A percentile compares a stretch with the other conserved stretches of the same genome.
These are phyloP conservation scores for Posidonia oceanica DNA, from an alignment of 116 monocot species.

Conservation along the genomic window DNA sequence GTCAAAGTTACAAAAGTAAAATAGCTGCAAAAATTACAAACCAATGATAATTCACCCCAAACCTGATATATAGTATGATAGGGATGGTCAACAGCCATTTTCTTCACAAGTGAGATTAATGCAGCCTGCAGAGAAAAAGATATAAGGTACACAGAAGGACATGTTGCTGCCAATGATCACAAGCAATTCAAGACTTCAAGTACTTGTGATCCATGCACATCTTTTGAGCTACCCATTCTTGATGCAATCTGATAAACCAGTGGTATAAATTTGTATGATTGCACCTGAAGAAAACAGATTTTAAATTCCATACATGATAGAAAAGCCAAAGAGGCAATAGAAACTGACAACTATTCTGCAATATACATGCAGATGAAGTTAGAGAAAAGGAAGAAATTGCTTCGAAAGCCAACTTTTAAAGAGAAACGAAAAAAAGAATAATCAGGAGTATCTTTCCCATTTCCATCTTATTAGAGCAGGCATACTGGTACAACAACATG, in stretches of 20 bases:
- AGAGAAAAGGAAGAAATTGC: too few relatives aligned
- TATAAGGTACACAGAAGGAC: neutral
- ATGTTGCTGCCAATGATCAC: neutral
- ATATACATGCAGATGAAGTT: too few relatives aligned
- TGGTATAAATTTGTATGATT: conserved; percentile 88
- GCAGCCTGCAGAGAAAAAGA: conserved; percentile 39
- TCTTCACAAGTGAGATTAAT: conserved; percentile 76
- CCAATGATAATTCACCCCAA: neutral
- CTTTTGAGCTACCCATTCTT: conserved; percentile 76
- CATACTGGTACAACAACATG: too few relatives aligned
- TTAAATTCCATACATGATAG: neutral
- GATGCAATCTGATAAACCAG: conserved; percentile 99
- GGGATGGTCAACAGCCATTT: conserved; percentile 98
- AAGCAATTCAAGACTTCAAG: conserved; percentile 1
- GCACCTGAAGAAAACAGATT: conserved; percentile 43
- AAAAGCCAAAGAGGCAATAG: neutral
- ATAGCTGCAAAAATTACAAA: too few relatives aligned
- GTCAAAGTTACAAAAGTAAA: too few relatives aligned
- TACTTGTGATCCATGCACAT: conserved; percentile 46
- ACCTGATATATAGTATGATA: conserved; percentile 98
- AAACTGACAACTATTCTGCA: neutral
- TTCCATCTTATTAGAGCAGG: too few relatives aligned
- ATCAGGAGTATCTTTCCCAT: too few relatives aligned
- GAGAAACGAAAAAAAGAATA: too few relatives aligned
- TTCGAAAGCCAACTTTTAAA: too few relatives aligned